phyloP scores from a whole-genome alignment of 1,284 basidiomycete species.

The Sanghuangporus sanghuang region DNA sequence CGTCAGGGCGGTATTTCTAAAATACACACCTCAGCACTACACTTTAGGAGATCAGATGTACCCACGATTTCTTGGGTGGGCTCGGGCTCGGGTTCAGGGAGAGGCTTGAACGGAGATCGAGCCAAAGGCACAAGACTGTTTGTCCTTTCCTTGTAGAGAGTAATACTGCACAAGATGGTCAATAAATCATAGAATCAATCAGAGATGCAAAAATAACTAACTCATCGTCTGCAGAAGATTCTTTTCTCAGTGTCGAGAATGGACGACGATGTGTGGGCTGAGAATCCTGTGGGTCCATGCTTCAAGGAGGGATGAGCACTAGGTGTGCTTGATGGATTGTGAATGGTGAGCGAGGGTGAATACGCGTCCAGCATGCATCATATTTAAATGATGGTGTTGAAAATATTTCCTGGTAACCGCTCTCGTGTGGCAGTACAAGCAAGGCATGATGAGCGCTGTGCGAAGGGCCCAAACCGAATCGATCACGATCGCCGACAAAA shows the following conservation, averaged over 20 bases:
- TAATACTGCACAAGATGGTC: background rate
- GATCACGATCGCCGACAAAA: background rate
- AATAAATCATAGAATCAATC: background rate
- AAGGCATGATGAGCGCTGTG: background rate
- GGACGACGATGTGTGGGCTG: background rate
- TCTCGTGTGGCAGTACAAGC: background rate
- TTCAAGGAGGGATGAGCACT: background rate
- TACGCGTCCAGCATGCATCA: background rate
- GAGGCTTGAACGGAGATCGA: background rate
- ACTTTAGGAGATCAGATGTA: background rate
- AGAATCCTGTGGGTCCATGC: background rate
- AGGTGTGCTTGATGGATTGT: background rate
- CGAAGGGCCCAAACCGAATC: background rate
- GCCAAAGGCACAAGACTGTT: slow-evolving; percentile 3
- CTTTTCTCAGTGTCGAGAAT: background rate
- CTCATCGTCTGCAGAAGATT: slow-evolving; percentile 3
- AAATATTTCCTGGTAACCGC: background rate
- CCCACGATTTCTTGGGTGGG: background rate
- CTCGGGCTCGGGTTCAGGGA: background rate
- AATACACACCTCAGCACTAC: background rate
- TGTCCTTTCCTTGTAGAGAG: background rate
- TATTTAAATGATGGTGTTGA: background rate
- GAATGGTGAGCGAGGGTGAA: background rate
- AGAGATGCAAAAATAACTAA: background rate
- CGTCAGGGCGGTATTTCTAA: slow-evolving; percentile 5